Evolutionary conservation across 2,329 filamentous ascomycete genomes (phyloP), one percentile per base, ranked within the genome.

Genomic region (Aspergillus sp.): DNA sequence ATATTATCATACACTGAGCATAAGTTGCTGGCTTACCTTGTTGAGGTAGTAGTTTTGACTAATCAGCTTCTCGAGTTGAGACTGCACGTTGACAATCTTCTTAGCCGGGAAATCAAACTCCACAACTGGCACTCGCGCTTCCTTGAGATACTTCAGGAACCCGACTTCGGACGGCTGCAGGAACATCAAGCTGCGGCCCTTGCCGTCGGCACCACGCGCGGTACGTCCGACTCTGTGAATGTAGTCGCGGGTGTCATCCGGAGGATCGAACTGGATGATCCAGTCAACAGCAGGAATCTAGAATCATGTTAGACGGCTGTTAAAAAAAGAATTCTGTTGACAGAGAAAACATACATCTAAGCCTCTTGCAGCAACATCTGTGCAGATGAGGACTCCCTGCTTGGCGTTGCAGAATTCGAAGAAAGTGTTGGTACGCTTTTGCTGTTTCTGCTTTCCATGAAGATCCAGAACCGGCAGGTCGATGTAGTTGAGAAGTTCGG

Each of bases 381-480:
- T 99, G 78, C 93, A 97, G 66, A 99, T 95, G 54, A 99, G 77
- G 0, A 90, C 96, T 23, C 93, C 95, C 64, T 90, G 86, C 64
- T 87, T 87, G 17, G 93, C 89, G 69, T 93, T 92, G 70, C 86
- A 88, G 74, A 99, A 99, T 74, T 98, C 93, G 75, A 98, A 99
- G 75, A 99, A 99, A 1, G 92, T 96, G 72, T 96, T 96, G 23
- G 95, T 99, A n/a, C 95, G 90, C 76, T 96, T 96, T 77, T 97
- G 92, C 77, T 99, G 95, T 78, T 99, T 99, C 78, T 96, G 91
- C 79, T 99, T 97, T 65, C 92, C 95, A 75, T 96, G 91, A 7
- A 96, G 82, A 66, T 91, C 89, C 44, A 96, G 83, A 3, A 96
- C 90, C 5, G 90, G 92, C 41, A 97, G 84, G 75, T 98, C 95